Evolutionary conservation across 805 yeast genomes (phyloP).

Genomic region (Isabelozyma rhagii): DNA sequence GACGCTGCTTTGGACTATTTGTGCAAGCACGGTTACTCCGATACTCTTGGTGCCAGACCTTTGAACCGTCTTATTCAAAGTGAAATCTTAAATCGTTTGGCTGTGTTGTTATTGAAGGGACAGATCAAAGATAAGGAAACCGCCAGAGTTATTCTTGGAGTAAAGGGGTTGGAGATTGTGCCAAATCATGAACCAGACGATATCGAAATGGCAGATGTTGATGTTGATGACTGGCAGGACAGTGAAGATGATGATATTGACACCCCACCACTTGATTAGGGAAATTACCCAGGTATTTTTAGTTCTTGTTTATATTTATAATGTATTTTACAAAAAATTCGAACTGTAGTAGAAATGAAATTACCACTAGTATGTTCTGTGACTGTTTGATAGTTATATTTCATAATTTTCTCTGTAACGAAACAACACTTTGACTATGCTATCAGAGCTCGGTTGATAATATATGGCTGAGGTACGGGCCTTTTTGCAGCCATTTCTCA

Average conservation of each 20-base stretch:
- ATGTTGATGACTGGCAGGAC: slow-evolving; percentile 59
- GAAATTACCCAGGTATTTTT: neutral
- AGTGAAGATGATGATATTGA: slow-evolving; percentile 59
- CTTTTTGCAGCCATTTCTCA: neutral
- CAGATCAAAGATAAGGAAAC: slow-evolving; percentile 86
- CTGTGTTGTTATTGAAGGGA: slow-evolving; percentile 82
- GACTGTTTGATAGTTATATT: too few species aligned
- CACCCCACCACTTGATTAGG: slow-evolving; percentile 17
- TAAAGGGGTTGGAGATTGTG: slow-evolving; percentile 69
- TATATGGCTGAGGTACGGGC: neutral
- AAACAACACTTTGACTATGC: too few species aligned
- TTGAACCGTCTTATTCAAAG: slow-evolving; percentile 87
- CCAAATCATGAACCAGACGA: slow-evolving; percentile 77
- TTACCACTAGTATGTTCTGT: too few species aligned
- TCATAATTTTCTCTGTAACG: too few species aligned
- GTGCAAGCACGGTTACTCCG: slow-evolving; percentile 83
- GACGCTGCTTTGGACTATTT: slow-evolving; percentile 78
- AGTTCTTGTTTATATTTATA: neutral
- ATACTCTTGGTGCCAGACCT: slow-evolving; percentile 96
- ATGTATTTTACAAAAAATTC: neutral
- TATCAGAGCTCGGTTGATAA: too few species aligned
- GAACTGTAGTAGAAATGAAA: too few species aligned
- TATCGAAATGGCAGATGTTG: slow-evolving; percentile 50
- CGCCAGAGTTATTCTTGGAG: slow-evolving; percentile 59
- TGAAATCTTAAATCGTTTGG: slow-evolving; percentile 83